A percentile compares a stretch with the other conserved stretches of the same genome.
phyloP scores from a whole-genome alignment of 2,329 filamentous ascomycete species.

The Daldinia eschscholtzii region DNA sequence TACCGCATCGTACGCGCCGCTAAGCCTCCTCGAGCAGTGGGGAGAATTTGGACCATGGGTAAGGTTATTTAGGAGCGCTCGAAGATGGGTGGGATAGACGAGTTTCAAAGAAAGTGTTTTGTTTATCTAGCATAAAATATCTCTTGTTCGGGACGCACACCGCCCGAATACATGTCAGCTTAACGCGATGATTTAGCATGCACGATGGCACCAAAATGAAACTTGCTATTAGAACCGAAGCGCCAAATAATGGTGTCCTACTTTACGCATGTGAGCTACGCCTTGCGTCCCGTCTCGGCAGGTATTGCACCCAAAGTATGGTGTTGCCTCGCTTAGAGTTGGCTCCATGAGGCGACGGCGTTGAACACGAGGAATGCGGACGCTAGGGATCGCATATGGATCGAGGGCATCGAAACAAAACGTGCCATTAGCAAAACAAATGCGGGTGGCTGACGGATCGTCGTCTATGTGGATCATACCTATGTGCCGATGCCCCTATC shows the following conservation, averaged over 20 bases:
- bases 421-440: constrained; percentile 14
- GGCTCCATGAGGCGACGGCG: constrained; percentile 1
- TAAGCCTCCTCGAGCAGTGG: constrained; percentile 39
- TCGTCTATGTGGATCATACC: constrained; percentile 26
- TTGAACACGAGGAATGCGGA: constrained; percentile 2
- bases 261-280: constrained; percentile 2
- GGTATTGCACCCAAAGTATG: background rate
- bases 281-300: background rate
- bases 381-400: constrained; percentile 4
- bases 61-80: constrained; percentile 42
- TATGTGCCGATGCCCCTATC: constrained; percentile 20
- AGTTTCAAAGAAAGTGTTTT: constrained; percentile 2
- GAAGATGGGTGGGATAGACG: constrained; percentile 40
- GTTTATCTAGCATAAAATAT: constrained; percentile 7
- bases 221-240: constrained; percentile 7
- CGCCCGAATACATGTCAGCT: constrained; percentile 10
- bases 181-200: constrained; percentile 8
- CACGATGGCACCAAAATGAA: constrained; percentile 10
- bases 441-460: constrained; percentile 17
- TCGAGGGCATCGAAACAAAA: constrained; percentile 13
- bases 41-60: constrained; percentile 43
- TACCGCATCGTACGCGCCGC: constrained; percentile 36
- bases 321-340: constrained; percentile 7
- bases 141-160: background rate
- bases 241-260: constrained; percentile 19